Base-by-base conservation (phyloP, 2,329 filamentous ascomycete species). In the Aureobasidium sp. region DNA sequence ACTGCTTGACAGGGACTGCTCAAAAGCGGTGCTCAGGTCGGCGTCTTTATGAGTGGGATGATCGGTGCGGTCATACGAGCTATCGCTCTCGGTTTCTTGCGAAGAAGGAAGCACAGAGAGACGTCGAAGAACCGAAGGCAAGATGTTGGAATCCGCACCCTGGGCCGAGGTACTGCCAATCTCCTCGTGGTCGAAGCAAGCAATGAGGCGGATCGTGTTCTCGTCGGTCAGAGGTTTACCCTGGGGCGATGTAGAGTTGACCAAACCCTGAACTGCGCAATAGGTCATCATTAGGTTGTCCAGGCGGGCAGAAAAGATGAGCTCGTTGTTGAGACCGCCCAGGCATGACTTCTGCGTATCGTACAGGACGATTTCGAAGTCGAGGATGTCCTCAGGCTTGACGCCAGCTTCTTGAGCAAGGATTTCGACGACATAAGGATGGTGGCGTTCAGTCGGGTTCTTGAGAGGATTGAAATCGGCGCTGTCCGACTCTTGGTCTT, bases 231-330 rank as follows among this genome's bases (percentile, higher is more conserved):
- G 81, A 35, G 64, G 60, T 42, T 63, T 62, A 6, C 87, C 81
- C 4, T 79, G 76, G 13, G 82, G 72, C 2, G 83, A 80, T 21
- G 79, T 75, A 0, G 93, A 96, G 64, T 87, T 82, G 68, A 97
- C 90, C 60, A 99, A 79, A 60, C 90, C 91, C 74, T 88, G 82
- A 59, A 94, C 85, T 65, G 89, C 88, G 77, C 94, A 97, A 78
- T 91, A 97, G 10, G 93, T 95, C 89, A 95, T 96, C 75, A 90
- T 89, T 17, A 96, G 81, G 74, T 99, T 99, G 77, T 99, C 94
- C 60, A 99, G 82, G 47, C 94, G 86, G n/a, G 92, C 85, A 2
- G 93, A 96, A 78, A 93, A 96, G 76, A 99, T 89, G 71, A 99
- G 88, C 74, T 99, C 94, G 69, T 96, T 88, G 72, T 89, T 88